phyloP scores from a whole-genome alignment of 768 basidiomycete species.

The Pleurotus eryngii region DNA sequence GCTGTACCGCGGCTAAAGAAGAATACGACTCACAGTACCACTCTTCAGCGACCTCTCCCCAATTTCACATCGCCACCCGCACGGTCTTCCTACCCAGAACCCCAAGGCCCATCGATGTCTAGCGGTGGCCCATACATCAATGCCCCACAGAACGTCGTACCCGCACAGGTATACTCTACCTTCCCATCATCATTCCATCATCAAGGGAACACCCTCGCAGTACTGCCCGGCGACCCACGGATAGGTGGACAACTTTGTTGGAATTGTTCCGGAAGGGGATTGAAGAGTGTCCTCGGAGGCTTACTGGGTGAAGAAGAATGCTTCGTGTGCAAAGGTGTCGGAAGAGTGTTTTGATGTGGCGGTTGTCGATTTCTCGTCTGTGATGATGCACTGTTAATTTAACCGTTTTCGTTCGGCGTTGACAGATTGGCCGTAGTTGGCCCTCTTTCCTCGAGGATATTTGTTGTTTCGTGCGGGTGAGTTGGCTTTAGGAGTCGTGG shows the following conservation, averaged over 20 bases:
- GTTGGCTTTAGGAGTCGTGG: too few species aligned
- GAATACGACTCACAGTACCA: conserved; percentile 12
- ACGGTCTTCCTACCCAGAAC: conserved; percentile 7
- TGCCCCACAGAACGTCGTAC: not conserved
- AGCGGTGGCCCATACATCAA: conserved; percentile 1
- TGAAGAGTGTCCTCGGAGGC: conserved; percentile 35
- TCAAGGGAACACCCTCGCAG: conserved; percentile 41
- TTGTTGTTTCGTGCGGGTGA: too few species aligned
- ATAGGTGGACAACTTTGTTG: conserved; percentile 67
- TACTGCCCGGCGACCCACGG: conserved; percentile 64
- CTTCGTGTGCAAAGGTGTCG: conserved; percentile 58
- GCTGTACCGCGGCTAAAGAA: not conserved
- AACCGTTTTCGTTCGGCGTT: not conserved
- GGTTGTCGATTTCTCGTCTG: too few species aligned
- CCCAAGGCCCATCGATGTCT: conserved; percentile 10
- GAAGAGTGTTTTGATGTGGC: conserved; percentile 43
- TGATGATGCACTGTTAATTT: not conserved
- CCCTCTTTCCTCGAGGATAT: too few species aligned
- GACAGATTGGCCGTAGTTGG: too few species aligned
- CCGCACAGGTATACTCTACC: conserved; percentile 6
- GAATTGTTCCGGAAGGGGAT: conserved; percentile 62
- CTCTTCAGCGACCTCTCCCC: conserved; percentile 38
- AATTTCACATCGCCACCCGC: conserved; percentile 20
- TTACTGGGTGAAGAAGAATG: conserved; percentile 55
- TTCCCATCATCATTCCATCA: conserved; percentile 12